phyloP scores from a whole-genome alignment of 768 basidiomycete species.

The Exsudoporus frostii region DNA sequence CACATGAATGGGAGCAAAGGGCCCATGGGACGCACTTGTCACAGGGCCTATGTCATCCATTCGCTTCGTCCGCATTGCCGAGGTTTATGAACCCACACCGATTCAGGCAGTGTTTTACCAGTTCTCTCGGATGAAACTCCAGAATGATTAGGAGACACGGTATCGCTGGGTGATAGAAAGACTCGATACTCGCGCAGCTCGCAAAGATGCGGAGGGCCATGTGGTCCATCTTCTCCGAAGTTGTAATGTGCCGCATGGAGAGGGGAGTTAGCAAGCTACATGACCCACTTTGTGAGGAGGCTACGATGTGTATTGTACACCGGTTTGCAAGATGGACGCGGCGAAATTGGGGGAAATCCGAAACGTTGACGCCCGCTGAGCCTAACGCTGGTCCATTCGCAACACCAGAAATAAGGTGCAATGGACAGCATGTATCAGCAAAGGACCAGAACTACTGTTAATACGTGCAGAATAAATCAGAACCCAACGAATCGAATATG shows the following conservation, averaged over 20 bases:
- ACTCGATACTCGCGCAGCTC: background rate
- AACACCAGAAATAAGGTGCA: no score
- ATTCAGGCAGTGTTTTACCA: background rate
- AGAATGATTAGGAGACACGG: background rate
- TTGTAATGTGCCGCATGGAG: background rate
- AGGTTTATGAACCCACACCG: background rate
- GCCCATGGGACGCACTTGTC: background rate
- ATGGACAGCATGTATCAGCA: no score
- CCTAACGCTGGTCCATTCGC: no score
- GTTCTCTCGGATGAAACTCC: background rate
- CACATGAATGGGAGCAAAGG: background rate
- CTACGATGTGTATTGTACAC: background rate
- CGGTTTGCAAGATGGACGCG: background rate
- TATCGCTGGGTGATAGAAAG: background rate
- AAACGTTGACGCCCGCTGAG: no score
- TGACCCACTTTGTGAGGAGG: background rate
- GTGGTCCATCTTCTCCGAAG: constrained; percentile 3
- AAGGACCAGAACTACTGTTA: no score
- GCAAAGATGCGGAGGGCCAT: background rate
- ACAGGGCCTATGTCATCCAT: background rate
- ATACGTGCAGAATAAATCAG: no score
- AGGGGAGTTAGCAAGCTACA: background rate
- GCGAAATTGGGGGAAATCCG: no score
- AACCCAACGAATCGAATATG: no score
- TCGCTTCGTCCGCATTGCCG: background rate